Evolutionary conservation across 768 basidiomycete genomes (phyloP).

Genomic region (Lactarius tabidus): DNA sequence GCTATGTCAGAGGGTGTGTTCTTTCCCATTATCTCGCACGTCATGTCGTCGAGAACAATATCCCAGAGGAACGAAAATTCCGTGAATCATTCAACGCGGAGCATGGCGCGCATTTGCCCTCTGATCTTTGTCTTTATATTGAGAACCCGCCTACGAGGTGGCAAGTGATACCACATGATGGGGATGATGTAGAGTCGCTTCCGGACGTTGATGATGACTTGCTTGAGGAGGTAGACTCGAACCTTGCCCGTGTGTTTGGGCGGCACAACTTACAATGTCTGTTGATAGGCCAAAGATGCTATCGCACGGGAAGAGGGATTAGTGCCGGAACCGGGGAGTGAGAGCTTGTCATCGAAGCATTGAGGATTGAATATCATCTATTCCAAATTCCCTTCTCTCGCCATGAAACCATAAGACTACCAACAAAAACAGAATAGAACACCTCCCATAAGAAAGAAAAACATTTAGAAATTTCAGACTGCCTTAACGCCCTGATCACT

Average conservation of each 20-base stretch:
- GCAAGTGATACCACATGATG: slow-evolving; percentile 58
- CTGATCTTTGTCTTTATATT: slow-evolving; percentile 76
- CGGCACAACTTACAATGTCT: background rate
- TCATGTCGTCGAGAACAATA: slow-evolving; percentile 5
- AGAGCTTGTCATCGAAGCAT: slow-evolving; percentile 16
- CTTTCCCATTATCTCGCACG: slow-evolving; percentile 2
- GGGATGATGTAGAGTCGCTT: slow-evolving; percentile 52
- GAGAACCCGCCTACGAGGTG: slow-evolving; percentile 70
- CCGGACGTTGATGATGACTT: slow-evolving; percentile 62
- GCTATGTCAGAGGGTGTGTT: slow-evolving; percentile 60
- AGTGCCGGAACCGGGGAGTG: slow-evolving; percentile 11
- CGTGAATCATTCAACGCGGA: slow-evolving; percentile 68
- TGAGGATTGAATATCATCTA: background rate
- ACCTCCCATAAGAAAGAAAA: too few species aligned
- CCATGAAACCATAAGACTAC: background rate
- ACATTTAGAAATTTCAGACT: background rate
- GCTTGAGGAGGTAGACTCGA: slow-evolving; percentile 44
- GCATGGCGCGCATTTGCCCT: slow-evolving; percentile 69
- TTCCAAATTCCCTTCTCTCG: background rate
- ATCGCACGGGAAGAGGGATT: slow-evolving; percentile 25
- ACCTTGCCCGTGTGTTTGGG: background rate
- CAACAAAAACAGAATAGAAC: background rate
- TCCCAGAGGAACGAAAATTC: slow-evolving; percentile 60
- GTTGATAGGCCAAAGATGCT: slow-evolving; percentile 32
- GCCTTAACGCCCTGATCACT: background rate